phyloP scores from a whole-genome alignment of 305 asterid species.

The Stenogyne calaminthoides region DNA sequence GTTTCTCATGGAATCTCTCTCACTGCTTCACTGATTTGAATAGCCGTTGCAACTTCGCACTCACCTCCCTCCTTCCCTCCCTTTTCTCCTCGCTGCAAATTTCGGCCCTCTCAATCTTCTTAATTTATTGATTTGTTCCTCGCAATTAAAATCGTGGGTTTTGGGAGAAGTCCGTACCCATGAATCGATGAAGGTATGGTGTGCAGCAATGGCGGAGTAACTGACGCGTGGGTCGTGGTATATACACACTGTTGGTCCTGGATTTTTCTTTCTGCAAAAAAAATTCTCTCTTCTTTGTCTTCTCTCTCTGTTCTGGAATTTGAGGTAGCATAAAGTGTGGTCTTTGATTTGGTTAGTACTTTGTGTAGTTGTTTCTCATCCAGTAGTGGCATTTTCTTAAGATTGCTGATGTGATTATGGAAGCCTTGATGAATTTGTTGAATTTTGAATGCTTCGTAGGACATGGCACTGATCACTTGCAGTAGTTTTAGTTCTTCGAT shows the following conservation, averaged over 20 bases:
- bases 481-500: background rate
- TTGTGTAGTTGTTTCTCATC: background rate
- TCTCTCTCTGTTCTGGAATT: background rate
- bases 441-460: background rate
- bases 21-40: slow-evolving; percentile 27
- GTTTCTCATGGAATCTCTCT: slow-evolving; percentile 30
- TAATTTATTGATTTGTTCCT: background rate
- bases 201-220: slow-evolving; percentile 11
- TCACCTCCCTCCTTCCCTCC: slow-evolving; percentile 29
- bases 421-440: background rate
- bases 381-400: background rate
- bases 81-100: slow-evolving; percentile 14
- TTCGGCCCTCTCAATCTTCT: background rate
- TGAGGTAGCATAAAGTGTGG: background rate
- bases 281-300: background rate
- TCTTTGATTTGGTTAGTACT: background rate
- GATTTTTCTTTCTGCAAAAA: slow-evolving; percentile 14
- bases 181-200: slow-evolving; percentile 2
- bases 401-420: background rate
- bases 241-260: background rate
- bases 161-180: background rate
- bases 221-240: background rate
- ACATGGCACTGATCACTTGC: background rate
- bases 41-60: slow-evolving; percentile 31
- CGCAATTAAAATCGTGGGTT: background rate